Base-by-base conservation (phyloP, 768 basidiomycete species). In the Paxillus ammoniavirescens region DNA sequence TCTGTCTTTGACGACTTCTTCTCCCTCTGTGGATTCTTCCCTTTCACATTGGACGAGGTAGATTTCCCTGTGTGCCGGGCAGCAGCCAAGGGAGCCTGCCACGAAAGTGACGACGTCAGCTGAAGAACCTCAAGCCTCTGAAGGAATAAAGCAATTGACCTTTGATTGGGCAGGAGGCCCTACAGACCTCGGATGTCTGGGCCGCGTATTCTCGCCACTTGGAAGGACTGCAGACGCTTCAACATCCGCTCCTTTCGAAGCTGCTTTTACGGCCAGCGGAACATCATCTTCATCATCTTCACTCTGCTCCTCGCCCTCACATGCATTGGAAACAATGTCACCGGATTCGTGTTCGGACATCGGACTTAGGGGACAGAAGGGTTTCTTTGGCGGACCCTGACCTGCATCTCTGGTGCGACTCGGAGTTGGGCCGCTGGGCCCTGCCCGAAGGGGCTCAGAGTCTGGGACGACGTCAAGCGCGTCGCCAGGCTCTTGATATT, bases 381-480 rank as follows among this genome's bases (percentile, higher is more conserved):
- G 10, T 15, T 61, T 56, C 49, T 60, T 60, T 18, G 44, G 47
- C 23, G 61, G 62, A 51, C 53, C 54, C n/a, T 44, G 49, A 18
- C 37, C 48, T 31, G 45, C 35, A 37, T n/a, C 23, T 37, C 42
- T 41, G 40, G 44, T 42, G n/a, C 37, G 53, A 31, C 31, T 18
- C 31, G 61, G 55, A 13, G 58, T 52, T 45, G 58, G 38, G 21
- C 42, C 13, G n/a, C 56, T 47, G 8, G 55, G 54, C 43, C 65
- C 71, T 18, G 70, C 74, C 28, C 72, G 72, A 17, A 70, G 64
- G 44, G 82, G 79, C 56, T 87, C 86, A 2, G 86, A 87, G 62
- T 87, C 87, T 2, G 86, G 84, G 14, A 89, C 73, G 47, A 85
- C 51, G 31, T 82, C 82, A 59, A 77, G 72, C 5, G 58, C 48